Evolutionary conservation across 352 stramenopile genomes (phyloP).

Genomic region (Phytophthora citrophthora): DNA sequence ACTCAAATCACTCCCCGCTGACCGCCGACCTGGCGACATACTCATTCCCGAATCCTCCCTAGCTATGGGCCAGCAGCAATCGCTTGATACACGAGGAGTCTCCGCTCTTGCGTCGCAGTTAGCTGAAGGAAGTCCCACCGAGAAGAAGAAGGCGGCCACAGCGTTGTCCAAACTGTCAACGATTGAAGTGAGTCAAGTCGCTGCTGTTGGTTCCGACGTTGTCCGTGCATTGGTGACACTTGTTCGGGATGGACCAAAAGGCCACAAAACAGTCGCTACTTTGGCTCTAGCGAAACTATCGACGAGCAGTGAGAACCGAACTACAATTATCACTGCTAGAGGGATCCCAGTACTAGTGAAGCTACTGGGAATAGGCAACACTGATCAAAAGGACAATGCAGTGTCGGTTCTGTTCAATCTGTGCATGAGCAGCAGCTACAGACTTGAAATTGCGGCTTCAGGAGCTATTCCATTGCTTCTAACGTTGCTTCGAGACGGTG

Average conservation of each 20-base stretch:
- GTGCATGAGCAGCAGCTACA: conserved; percentile 3
- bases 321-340: background rate
- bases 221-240: conserved; percentile 12
- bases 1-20: no score
- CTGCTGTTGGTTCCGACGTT: background rate
- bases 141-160: conserved; percentile 4
- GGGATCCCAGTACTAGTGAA: conserved; percentile 13
- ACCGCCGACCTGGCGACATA: no score
- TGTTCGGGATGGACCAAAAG: conserved; percentile 1
- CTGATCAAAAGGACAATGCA: conserved; percentile 10
- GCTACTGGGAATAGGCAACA: background rate
- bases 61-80: conserved; percentile 10
- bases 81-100: background rate
- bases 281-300: conserved; percentile 18
- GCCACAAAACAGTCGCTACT: conserved; percentile 13
- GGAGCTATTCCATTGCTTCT: conserved; percentile 10
- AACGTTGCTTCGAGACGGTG: conserved; percentile 10
- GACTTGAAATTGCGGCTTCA: conserved; percentile 1
- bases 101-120: background rate
- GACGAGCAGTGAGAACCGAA: background rate
- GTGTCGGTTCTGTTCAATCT: conserved; percentile 14
- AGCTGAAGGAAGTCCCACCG: background rate
- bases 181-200: background rate
- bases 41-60: no score
- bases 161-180: conserved; percentile 1